Evolutionary conservation across 768 basidiomycete species (phyloP).

Genomic region (Naganishia onofrii): DNA sequence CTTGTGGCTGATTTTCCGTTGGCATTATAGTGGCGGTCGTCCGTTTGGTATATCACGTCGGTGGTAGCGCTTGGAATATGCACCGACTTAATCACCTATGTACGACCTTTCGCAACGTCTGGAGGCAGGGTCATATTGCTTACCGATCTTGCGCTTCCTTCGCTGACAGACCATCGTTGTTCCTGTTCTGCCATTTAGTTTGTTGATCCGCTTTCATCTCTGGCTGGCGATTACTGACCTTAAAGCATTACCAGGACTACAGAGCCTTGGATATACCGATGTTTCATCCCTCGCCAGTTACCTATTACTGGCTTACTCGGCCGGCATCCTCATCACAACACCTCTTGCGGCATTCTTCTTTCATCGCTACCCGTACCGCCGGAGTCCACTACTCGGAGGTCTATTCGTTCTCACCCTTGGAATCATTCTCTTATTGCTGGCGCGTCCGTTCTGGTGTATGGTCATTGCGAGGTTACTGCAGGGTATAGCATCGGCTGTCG

Average conservation of each 20-base stretch:
- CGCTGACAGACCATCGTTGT: constrained; percentile 42
- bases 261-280: constrained; percentile 37
- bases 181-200: constrained; percentile 43
- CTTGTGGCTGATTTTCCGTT: not conserved
- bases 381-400: constrained; percentile 37
- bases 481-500: constrained; percentile 37
- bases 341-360: constrained; percentile 41
- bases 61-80: constrained; percentile 38
- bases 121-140: not conserved
- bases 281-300: constrained; percentile 41
- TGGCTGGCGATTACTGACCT: not conserved
- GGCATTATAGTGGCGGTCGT: constrained; percentile 18
- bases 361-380: constrained; percentile 36
- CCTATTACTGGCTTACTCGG: constrained; percentile 42
- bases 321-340: constrained; percentile 41
- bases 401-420: constrained; percentile 36
- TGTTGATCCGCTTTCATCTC: not conserved
- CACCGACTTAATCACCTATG: constrained; percentile 42
- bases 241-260: not conserved
- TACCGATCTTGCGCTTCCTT: not conserved
- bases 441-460: constrained; percentile 42
- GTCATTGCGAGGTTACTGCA: constrained; percentile 39
- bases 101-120: constrained; percentile 15
- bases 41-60: not conserved
- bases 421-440: constrained; percentile 41